Conservation (phyloP, 371 early-diverging fungal genomes). For the Apophysomyces sp. region DNA sequence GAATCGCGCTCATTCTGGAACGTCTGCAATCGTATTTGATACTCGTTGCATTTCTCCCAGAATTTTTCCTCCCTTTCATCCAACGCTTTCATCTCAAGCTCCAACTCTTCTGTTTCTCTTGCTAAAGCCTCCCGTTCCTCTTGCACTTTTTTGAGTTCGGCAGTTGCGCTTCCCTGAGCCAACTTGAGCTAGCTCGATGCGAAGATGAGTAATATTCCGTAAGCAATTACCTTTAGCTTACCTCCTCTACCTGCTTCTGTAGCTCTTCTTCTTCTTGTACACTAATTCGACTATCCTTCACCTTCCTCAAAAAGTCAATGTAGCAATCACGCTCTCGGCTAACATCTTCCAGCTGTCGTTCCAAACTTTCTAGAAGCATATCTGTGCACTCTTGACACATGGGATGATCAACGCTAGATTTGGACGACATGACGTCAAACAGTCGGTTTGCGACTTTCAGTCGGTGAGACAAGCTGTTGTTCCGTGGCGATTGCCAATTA, state of each 20-base stretch:
- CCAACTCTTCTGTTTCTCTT: slow-evolving; percentile 58
- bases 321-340: slow-evolving; percentile 75
- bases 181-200: slow-evolving; percentile 33
- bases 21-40: slow-evolving; percentile 56
- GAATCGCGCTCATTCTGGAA: slow-evolving; percentile 82
- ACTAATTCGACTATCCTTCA: slow-evolving; percentile 53
- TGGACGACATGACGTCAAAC: slow-evolving; percentile 70
- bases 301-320: slow-evolving; percentile 64
- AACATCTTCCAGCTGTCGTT: slow-evolving; percentile 68
- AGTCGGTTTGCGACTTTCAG: slow-evolving; percentile 65
- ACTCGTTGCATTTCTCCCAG: slow-evolving; percentile 79
- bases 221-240: slow-evolving; percentile 14
- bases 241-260: slow-evolving; percentile 49
- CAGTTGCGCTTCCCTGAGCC: slow-evolving; percentile 54
- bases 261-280: slow-evolving; percentile 48
- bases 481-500: slow-evolving; percentile 23
- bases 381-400: slow-evolving; percentile 91
- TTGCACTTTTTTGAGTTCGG: slow-evolving; percentile 58
- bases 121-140: slow-evolving; percentile 57
- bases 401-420: slow-evolving; percentile 79
- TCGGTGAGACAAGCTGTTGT: slow-evolving; percentile 53
- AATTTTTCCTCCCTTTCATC: slow-evolving; percentile 65
- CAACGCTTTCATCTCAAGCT: slow-evolving; percentile 61
- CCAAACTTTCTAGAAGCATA: slow-evolving; percentile 66
- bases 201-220: background rate